Base-by-base conservation (phyloP, 768 basidiomycete species). In the Mycena galopus region DNA sequence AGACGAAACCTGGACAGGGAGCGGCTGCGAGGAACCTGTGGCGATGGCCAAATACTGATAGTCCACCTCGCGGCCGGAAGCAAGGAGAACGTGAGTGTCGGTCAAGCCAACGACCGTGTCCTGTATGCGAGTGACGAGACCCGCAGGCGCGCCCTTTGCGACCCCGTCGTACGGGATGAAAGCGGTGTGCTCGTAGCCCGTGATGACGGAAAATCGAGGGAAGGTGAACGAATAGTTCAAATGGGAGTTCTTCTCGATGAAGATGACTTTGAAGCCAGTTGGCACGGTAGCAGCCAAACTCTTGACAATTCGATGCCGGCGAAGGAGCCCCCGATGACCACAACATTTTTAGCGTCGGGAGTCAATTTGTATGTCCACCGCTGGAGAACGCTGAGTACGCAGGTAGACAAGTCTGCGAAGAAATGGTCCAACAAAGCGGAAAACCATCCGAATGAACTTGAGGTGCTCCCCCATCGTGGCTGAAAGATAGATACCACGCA, bases 311-410 rank as follows among this genome's bases (percentile, higher is more conserved):
- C 57, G 4, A 59, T 11, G 57, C 57, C 57, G 10, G 57, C 57
- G 57, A 59, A 59, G 14, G 57, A 59, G n/a, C 57, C 57, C 11
- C 57, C 57, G 23, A 59, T 1, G n/a, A 59, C 57, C 14, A 59
- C 57, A 6, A 59, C 57, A 17, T 59, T 59, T 25, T 59, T 59
- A 14, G 57, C 57, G 33, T 37, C 57, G 12, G 57, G 57, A 12
- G 17, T 5, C 35, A 23, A 7, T 19, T 59, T 39, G 35, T 59
- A 59, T 37, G 57, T 59, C 57, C 57, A 59, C 37, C 57, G 57
- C n/a, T 59, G 57, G 35, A 10, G 23, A 59, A n/a, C 8, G 55
- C 55, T 8, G 55, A 57, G 55, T 21, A 57, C 19, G 32, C 8
- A 57, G 30, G 17, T 33, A 57, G 55, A 57, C 8, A 11, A 30